phyloP scores from a whole-genome alignment of 306 rosid genomes.

The Crotalaria pallida region DNA sequence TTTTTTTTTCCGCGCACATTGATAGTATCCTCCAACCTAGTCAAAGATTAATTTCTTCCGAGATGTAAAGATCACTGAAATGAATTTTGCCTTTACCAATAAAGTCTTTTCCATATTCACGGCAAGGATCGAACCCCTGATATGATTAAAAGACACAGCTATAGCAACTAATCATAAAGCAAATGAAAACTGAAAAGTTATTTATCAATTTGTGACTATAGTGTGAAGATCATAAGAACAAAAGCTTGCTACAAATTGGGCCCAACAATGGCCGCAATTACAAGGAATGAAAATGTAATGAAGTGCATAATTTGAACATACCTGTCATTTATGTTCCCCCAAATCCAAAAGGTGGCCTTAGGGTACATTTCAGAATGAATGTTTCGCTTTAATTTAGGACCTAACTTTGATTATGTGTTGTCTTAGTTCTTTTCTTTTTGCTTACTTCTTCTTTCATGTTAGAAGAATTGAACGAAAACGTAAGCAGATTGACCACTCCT shows the following conservation, averaged over 20 bases:
- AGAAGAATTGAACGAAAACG: neutral
- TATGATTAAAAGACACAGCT: no score
- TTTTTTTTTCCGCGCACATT: no score
- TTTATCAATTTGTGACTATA: neutral
- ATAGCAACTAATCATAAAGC: no score
- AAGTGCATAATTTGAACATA: slow-evolving; percentile 18
- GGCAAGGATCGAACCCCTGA: no score
- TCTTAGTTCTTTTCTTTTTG: neutral
- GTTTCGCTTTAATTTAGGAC: neutral
- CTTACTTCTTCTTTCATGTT: neutral
- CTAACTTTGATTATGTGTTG: slow-evolving; percentile 7
- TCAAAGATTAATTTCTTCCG: no score
- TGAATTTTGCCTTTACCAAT: no score
- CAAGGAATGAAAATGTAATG: neutral
- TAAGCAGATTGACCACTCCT: neutral
- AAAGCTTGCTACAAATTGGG: neutral
- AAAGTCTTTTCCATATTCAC: no score
- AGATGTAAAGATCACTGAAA: no score
- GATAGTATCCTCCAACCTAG: no score
- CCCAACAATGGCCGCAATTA: neutral
- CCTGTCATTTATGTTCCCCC: slow-evolving; percentile 20
- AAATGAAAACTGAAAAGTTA: slow-evolving; percentile 25
- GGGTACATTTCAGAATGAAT: slow-evolving; percentile 21
- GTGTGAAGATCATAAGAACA: neutral
- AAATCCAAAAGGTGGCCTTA: neutral